Percentiles rank a stretch among this genome's conserved stretches.
phyloP scores from a whole-genome alignment of 2,329 filamentous ascomycete species.

The Trichophaea hybrida region DNA sequence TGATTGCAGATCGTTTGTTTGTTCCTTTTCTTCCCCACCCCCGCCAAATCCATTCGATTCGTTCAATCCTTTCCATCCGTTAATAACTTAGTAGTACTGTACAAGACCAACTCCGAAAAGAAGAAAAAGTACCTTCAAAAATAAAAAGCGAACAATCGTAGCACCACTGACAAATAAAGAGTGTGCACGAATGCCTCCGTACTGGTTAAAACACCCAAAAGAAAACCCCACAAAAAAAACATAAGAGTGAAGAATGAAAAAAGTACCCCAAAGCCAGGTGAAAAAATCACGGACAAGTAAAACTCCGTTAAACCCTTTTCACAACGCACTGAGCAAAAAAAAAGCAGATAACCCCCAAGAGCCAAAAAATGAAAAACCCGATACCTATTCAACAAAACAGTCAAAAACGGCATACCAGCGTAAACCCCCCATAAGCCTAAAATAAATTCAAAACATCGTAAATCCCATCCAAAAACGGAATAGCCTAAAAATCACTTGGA shows the following conservation, averaged over 20 bases:
- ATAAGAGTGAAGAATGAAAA: conserved; percentile 2
- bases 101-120: not conserved
- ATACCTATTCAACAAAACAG: not conserved
- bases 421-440: not conserved
- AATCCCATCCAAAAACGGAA: not conserved
- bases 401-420: no score
- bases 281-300: conserved; percentile 9
- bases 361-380: not conserved
- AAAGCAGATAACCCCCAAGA: conserved; percentile 19
- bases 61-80: no score
- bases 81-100: no score
- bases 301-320: conserved; percentile 5
- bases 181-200: not conserved
- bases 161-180: not conserved
- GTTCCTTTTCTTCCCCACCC: no score
- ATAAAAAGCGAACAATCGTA: not conserved
- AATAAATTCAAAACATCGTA: not conserved
- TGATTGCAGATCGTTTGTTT: no score
- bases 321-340: conserved; percentile 16
- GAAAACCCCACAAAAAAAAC: not conserved
- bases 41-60: no score
- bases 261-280: conserved; percentile 4
- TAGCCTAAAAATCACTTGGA: not conserved
- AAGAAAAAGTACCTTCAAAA: not conserved
- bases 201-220: not conserved